Base-by-base conservation (phyloP, 208 protist genomes). In the Wallacemonas rigidus region DNA sequence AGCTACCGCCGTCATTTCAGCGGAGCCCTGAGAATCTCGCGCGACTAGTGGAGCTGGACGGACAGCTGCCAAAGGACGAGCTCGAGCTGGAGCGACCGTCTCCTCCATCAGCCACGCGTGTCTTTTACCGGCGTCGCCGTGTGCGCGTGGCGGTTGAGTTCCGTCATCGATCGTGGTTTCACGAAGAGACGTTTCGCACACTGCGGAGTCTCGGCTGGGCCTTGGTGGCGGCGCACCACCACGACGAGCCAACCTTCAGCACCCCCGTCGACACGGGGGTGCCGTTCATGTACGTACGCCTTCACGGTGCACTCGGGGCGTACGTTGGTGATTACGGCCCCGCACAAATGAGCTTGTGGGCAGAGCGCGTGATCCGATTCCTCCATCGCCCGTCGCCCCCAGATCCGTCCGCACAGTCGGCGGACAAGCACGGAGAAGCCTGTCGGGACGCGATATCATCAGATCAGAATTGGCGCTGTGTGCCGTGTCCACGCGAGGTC, bases 71-170 rank as follows among this genome's bases (percentile, higher is more conserved):
- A 2, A 76, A 71, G 47, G 67, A 76, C 41, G 73, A 81, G 15
- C 47, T 75, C 1, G 26, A 58, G 58, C 9, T 76, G 53, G 64
- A 58, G 36, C 41, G 8, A 43, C 9, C 54, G 44, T 50, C 45
- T 12, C 45, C 45, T 0, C 12, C 45, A 36, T 63, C 75, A n/a
- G 26, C 11, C 6, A n/a, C 38, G 12, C 47, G 36, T 26, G 56
- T 8, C 26, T 69, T 51, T 3, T 47, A 64, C 2, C 62, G 63
- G 5, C 75, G 70, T 9, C 51, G 45, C 3, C 75, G 74, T 26
- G 60, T 92, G 41, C 85, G 86, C 63, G 62, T 94, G 43, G 89
- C 89, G 2, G 89, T 94, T 6, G 89, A 92, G 79, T 94, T 94
- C 70, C 81, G 86, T 9, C 76, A 85, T 61, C 69, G 72, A 9